Evolutionary conservation across 2,329 filamentous ascomycete species (phyloP).

Genomic region (Zasmidium cellare): DNA sequence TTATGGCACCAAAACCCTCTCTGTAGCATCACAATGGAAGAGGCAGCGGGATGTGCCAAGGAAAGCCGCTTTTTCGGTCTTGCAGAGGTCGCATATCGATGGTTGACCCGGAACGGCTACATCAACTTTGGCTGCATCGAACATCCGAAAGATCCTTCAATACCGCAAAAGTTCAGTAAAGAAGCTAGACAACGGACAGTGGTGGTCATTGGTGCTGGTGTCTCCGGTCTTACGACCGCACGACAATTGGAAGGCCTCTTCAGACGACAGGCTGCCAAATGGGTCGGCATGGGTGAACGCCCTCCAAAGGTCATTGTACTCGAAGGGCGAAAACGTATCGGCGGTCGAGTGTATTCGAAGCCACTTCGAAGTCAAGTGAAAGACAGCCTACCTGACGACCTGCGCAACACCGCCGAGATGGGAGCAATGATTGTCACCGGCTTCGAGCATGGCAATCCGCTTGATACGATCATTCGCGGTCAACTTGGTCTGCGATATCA

Average conservation of each 20-base stretch:
- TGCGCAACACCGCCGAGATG: conserved; percentile 84
- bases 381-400: conserved; percentile 52
- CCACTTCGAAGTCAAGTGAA: conserved; percentile 61
- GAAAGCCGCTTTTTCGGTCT: conserved; percentile 86
- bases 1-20: conserved; percentile 87
- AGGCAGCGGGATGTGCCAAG: conserved; percentile 87
- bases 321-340: conserved; percentile 83
- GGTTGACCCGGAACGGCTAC: conserved; percentile 86
- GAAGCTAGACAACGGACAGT: conserved; percentile 67
- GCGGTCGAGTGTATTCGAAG: conserved; percentile 90
- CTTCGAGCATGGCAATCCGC: conserved; percentile 90
- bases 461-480: conserved; percentile 86
- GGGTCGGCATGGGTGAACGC: conserved; percentile 64
- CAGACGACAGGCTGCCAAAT: conserved; percentile 71
- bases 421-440: conserved; percentile 98
- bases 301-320: conserved; percentile 76
- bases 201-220: conserved; percentile 87
- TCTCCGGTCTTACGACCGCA: conserved; percentile 88
- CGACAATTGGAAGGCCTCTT: conserved; percentile 88
- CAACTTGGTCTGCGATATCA: conserved; percentile 89
- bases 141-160: conserved; percentile 47
- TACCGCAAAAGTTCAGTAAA: conserved; percentile 34
- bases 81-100: conserved; percentile 86
- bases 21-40: conserved; percentile 75
- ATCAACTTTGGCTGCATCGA: conserved; percentile 95